phyloP scores from a whole-genome alignment of 2,329 filamentous ascomycete genomes.

The Purpureocillium takamizusanense region DNA sequence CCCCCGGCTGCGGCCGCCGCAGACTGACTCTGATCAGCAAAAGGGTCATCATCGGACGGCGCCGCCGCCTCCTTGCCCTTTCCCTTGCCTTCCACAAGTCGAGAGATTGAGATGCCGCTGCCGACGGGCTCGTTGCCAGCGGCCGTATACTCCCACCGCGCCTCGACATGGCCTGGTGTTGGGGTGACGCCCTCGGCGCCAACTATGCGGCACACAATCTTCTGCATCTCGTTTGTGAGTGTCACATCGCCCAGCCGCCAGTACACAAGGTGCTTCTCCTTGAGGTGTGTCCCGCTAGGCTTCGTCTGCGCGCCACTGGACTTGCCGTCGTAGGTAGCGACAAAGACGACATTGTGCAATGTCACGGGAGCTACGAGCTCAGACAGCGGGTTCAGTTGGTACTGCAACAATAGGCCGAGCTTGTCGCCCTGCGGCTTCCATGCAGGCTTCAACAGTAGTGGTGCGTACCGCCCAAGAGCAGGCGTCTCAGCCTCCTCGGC shows the following conservation, averaged over 20 bases:
- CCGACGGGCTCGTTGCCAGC: conserved; percentile 32
- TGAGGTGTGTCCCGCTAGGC: conserved; percentile 68
- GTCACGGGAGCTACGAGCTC: conserved; percentile 30
- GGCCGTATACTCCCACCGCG: conserved; percentile 60
- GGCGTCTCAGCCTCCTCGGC: conserved; percentile 47
- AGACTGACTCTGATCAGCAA: conserved; percentile 42
- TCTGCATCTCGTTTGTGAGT: conserved; percentile 55
- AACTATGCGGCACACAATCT: conserved; percentile 73
- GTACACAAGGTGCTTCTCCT: conserved; percentile 68
- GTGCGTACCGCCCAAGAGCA: conserved; percentile 48
- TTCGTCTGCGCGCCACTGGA: conserved; percentile 66
- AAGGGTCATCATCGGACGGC: conserved; percentile 50
- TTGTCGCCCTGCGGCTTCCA: conserved; percentile 84
- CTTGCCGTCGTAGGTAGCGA: conserved; percentile 62
- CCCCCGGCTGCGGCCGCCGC: conserved; percentile 13
- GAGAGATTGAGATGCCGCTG: conserved; percentile 59
- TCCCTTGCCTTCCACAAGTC: conserved; percentile 37
- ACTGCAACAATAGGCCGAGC: conserved; percentile 77
- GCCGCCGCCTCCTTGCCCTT: conserved; percentile 38
- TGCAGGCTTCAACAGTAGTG: conserved; percentile 61
- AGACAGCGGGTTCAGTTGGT: conserved; percentile 68
- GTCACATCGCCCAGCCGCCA: conserved; percentile 74
- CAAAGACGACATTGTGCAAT: conserved; percentile 64
- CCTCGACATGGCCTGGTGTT: conserved; percentile 69
- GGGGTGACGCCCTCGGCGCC: conserved; percentile 63